Evolutionary conservation across 1,284 basidiomycete genomes (phyloP).

Genomic region (Pseudozyma pruni): DNA sequence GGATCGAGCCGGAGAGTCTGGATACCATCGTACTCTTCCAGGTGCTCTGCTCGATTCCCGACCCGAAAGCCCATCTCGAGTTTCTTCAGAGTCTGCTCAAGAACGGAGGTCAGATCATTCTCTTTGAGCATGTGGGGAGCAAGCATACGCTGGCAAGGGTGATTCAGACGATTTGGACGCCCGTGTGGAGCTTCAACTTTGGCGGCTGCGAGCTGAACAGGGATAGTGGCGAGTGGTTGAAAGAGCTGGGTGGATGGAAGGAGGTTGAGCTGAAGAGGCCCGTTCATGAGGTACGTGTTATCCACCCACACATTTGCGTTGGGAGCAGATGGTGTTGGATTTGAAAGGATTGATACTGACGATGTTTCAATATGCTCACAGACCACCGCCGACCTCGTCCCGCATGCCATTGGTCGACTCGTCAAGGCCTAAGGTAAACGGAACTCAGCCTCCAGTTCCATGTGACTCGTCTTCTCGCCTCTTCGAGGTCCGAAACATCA

Average conservation of each 20-base stretch:
- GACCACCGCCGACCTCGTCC: conserved; percentile 34
- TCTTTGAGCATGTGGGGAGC: conserved; percentile 58
- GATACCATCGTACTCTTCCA: conserved; percentile 61
- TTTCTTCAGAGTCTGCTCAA: conserved; percentile 48
- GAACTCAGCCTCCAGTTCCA: too few relatives aligned
- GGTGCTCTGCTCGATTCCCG: conserved; percentile 54
- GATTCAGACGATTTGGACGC: conserved; percentile 40
- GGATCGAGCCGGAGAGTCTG: conserved; percentile 33
- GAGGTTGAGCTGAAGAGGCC: conserved; percentile 39
- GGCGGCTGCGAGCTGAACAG: conserved; percentile 49
- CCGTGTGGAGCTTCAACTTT: conserved; percentile 42
- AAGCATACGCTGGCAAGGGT: conserved; percentile 25
- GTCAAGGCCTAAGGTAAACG: conserved; percentile 46
- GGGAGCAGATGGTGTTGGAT: too few relatives aligned
- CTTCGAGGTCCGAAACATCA: too few relatives aligned
- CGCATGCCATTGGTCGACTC: conserved; percentile 46
- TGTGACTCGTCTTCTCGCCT: not conserved
- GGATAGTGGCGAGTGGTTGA: conserved; percentile 37
- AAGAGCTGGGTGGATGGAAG: conserved; percentile 49
- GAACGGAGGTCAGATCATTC: conserved; percentile 52
- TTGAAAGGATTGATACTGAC: too few relatives aligned
- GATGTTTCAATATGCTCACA: too few relatives aligned
- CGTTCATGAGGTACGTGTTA: too few relatives aligned
- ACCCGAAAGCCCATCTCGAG: conserved; percentile 48
- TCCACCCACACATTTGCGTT: too few relatives aligned